Evolutionary conservation across 129 eudicot genomes (phyloP).

Genomic region (carrot (Daucus carota)): DH1_v3.0 NC_030381.2:42527501-42528000

Average conservation of each 20-base stretch:
- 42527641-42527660: conserved; percentile 68
- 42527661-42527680: conserved; percentile 60
- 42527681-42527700: conserved; percentile 37
- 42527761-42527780: conserved; percentile 49
- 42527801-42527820: conserved; percentile 59
- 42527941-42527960: conserved; percentile 36
- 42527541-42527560: conserved; percentile 61
- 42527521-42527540: conserved; percentile 86
- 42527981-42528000: background rate
- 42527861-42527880: conserved; percentile 67
- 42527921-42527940: conserved; percentile 58
- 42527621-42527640: conserved; percentile 62
- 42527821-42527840: conserved; percentile 43
- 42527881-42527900: conserved; percentile 46
- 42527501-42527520: conserved; percentile 52
- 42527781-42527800: conserved; percentile 51
- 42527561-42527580: conserved; percentile 53
- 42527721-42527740: conserved; percentile 35
- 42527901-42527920: conserved; percentile 26
- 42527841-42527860: conserved; percentile 65
- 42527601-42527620: conserved; percentile 67
- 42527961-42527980: conserved; percentile 19
- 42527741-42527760: conserved; percentile 59
- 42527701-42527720: conserved; percentile 48
- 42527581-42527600: conserved; percentile 77